Evolutionary conservation across 805 yeast genomes (phyloP).

Genomic region (Cyberlindnera maritima): DNA sequence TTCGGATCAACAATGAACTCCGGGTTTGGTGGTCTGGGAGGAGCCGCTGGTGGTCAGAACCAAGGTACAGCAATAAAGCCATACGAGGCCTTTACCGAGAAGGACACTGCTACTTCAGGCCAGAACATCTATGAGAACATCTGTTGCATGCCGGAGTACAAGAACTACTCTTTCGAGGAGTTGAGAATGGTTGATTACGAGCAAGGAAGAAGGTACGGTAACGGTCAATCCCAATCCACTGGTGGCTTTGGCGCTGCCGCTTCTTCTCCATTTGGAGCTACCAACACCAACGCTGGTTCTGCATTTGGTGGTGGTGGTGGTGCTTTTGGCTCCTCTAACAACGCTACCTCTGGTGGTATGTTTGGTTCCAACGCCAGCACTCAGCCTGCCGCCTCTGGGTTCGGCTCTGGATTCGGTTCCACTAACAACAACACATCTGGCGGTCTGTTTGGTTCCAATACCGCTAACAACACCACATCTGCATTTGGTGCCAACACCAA

Average conservation of each 20-base stretch:
- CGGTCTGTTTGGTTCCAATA: constrained; percentile 7
- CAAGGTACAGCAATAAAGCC: constrained; percentile 75
- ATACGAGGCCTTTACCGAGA: constrained; percentile 66
- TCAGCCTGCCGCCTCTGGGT: constrained; percentile 26
- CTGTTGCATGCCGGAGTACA: constrained; percentile 87
- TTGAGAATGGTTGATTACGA: constrained; percentile 86
- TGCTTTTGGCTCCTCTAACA: constrained; percentile 14
- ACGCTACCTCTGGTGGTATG: constrained; percentile 4
- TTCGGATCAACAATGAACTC: constrained; percentile 32
- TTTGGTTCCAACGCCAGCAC: constrained; percentile 10
- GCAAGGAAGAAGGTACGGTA: constrained; percentile 64
- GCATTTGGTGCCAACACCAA: constrained; percentile 5
- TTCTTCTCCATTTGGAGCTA: constrained; percentile 36
- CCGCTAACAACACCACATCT: constrained; percentile 3
- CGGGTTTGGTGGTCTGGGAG: constrained; percentile 24
- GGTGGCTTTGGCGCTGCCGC: constrained; percentile 33
- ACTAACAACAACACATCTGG: constrained; percentile 2
- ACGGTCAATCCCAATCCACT: constrained; percentile 30
- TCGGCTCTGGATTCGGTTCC: constrained; percentile 28
- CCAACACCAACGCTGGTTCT: constrained; percentile 22
- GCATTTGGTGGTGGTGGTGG: constrained; percentile 46
- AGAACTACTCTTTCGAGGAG: constrained; percentile 79
- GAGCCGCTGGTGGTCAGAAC: constrained; percentile 32
- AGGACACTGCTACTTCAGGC: constrained; percentile 56
- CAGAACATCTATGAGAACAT: constrained; percentile 68